These are phyloP conservation scores for Colletotrichum sp. DNA, from an alignment of 2,329 filamentous ascomycete genomes.

Conservation along the genomic window DNA sequence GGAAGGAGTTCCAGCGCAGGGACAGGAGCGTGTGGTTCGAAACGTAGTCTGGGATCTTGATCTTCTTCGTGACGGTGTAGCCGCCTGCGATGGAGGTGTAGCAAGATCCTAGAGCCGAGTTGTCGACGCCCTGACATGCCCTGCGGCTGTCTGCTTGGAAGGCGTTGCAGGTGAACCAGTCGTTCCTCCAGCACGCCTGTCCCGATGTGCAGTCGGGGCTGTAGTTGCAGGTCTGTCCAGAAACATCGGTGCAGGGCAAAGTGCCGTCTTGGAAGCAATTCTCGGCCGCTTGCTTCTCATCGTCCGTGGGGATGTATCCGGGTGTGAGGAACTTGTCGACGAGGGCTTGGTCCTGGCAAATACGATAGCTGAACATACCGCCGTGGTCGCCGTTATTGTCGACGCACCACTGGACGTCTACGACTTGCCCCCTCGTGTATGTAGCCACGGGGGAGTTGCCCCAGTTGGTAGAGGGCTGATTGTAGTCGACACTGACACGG, in stretches of 20 bases:
- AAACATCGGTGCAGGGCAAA: conserved; percentile 53
- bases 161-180: conserved; percentile 60
- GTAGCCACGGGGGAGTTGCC: conserved; percentile 46
- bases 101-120: conserved; percentile 47
- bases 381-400: conserved; percentile 63
- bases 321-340: conserved; percentile 55
- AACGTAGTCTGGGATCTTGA: conserved; percentile 52
- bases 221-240: conserved; percentile 53
- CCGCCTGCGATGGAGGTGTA: conserved; percentile 57
- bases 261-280: conserved; percentile 55
- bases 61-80: conserved; percentile 57
- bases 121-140: conserved; percentile 52
- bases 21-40: conserved; percentile 57
- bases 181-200: conserved; percentile 52
- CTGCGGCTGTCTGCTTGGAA: conserved; percentile 42
- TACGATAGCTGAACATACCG: conserved; percentile 61
- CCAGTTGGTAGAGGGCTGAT: conserved; percentile 49
- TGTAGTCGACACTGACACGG: conserved; percentile 58
- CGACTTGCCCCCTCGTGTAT: conserved; percentile 48
- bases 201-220: conserved; percentile 50
- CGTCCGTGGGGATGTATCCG: conserved; percentile 51
- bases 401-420: conserved; percentile 60
- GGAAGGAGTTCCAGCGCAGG: conserved; percentile 60
- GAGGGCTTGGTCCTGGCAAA: conserved; percentile 55
- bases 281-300: conserved; percentile 58